A percentile compares a stretch with the other conserved stretches of the same genome.
phyloP scores from a whole-genome alignment of 2,329 filamentous ascomycete species.

The Metarhizium humberi region DNA sequence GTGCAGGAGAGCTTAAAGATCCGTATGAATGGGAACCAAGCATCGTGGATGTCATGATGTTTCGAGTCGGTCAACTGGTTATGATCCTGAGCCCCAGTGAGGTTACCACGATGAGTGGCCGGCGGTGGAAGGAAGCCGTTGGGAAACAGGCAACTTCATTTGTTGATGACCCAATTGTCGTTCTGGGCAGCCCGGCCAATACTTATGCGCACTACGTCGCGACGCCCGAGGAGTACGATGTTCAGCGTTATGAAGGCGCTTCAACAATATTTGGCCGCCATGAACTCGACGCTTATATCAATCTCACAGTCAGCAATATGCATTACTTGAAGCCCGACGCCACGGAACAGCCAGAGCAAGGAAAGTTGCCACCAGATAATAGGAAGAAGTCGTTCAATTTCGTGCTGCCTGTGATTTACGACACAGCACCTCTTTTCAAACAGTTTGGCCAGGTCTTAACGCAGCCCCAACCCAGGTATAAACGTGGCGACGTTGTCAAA shows the following conservation, averaged over 20 bases:
- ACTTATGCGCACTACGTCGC: slow-evolving; percentile 78
- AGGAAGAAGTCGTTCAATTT: slow-evolving; percentile 64
- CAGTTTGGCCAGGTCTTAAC: slow-evolving; percentile 59
- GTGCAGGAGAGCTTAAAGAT: slow-evolving; percentile 66
- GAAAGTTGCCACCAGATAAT: slow-evolving; percentile 68
- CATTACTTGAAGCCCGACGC: slow-evolving; percentile 29
- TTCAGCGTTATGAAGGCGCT: slow-evolving; percentile 92
- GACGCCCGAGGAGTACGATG: slow-evolving; percentile 69
- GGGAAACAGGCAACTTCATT: slow-evolving; percentile 56
- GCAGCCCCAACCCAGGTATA: slow-evolving; percentile 45
- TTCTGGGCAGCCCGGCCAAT: slow-evolving; percentile 83
- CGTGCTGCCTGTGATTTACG: slow-evolving; percentile 69
- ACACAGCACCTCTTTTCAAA: slow-evolving; percentile 55
- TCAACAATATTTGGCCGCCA: slow-evolving; percentile 80
- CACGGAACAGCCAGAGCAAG: slow-evolving; percentile 34
- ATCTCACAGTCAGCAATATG: slow-evolving; percentile 59
- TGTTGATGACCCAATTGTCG: slow-evolving; percentile 56
- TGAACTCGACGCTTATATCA: slow-evolving; percentile 79
- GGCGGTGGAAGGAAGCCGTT: slow-evolving; percentile 42
- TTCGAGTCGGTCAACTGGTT: slow-evolving; percentile 76
- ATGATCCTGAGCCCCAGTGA: slow-evolving; percentile 82
- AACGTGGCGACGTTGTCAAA: slow-evolving; percentile 50
- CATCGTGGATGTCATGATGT: slow-evolving; percentile 77
- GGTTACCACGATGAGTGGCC: slow-evolving; percentile 84
- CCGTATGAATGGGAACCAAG: slow-evolving; percentile 90